Conservation (phyloP, 2,329 filamentous ascomycete genomes). For the Chrysoporthe austroafricana region DNA sequence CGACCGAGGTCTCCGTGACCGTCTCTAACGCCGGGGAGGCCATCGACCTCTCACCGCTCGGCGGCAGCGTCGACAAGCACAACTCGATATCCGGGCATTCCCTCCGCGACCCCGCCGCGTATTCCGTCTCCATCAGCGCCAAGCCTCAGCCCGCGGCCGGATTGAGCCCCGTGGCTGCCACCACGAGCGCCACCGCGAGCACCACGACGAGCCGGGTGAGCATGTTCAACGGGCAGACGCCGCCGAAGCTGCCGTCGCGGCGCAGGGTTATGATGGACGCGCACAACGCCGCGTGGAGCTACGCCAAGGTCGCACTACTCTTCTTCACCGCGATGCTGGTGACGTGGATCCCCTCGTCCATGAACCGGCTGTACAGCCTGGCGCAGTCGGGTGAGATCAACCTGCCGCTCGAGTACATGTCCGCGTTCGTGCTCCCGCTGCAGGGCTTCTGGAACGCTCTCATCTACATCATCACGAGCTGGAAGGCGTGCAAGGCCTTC, state of each 20-base stretch:
- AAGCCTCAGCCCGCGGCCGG: background rate
- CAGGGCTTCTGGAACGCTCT: slow-evolving; percentile 86
- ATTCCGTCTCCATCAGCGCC: slow-evolving; percentile 55
- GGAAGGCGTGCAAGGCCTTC: slow-evolving; percentile 62
- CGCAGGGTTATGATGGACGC: slow-evolving; percentile 52
- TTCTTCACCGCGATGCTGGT: slow-evolving; percentile 74
- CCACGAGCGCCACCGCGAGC: background rate
- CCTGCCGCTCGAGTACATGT: slow-evolving; percentile 68
- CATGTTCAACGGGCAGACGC: slow-evolving; percentile 27
- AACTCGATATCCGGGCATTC: background rate
- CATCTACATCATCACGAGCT: slow-evolving; percentile 75
- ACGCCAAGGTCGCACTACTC: slow-evolving; percentile 70
- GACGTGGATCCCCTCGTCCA: slow-evolving; percentile 77
- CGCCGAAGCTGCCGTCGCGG: slow-evolving; percentile 34
- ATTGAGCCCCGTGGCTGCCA: background rate
- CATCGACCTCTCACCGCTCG: slow-evolving; percentile 42
- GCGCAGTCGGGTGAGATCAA: slow-evolving; percentile 56
- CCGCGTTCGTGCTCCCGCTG: slow-evolving; percentile 75
- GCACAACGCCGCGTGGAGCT: slow-evolving; percentile 68
- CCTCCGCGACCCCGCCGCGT: slow-evolving; percentile 36
- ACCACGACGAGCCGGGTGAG: slow-evolving; percentile 15
- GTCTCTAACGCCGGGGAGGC: slow-evolving; percentile 45
- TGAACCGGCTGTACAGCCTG: slow-evolving; percentile 76
- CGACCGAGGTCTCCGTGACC: slow-evolving; percentile 68
- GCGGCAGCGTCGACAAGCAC: slow-evolving; percentile 26